Base-by-base conservation (phyloP, 371 early-diverging fungal genomes). In the Mucor plumbeus region DNA sequence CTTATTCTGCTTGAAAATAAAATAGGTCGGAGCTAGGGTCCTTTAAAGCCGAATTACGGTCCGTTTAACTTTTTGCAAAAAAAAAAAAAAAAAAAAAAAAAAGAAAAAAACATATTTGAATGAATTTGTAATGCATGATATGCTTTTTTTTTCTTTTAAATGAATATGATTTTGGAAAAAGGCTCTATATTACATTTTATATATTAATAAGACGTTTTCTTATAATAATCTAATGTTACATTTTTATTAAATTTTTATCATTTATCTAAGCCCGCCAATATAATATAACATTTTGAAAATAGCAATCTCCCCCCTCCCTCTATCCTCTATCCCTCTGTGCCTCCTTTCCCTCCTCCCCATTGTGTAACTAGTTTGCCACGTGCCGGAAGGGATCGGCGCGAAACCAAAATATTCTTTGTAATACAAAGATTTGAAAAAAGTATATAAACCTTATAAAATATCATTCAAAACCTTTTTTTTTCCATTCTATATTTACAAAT, bases 331-430 rank as follows among this genome's bases (percentile, higher is more conserved):
- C 44, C 7, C n/a, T 38, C 38, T 38, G 26, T 26, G 26, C 26
- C 38, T 38, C 7, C 38, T 38, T 9, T 38, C 38, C 50, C 44
- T 50, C 13, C 4, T 26, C 50, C 19, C 8, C 63, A 53, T 14
- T 40, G 17, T 56, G 48, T 48, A 34, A 58, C 39, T 9, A 13
- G 3, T 33, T 59, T 13, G 70, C 70, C 70, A 69, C 70, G 70
- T 65, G 70, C 60, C 62, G 66, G 65, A 61, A 61, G 50, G 55
- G 63, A 63, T 67, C 67, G 67, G 67, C 67, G 44, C 53, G 35
- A 36, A 59, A 59, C 65, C 58, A 33, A 44, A 48, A 43, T 26
- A 50, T 9, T 21, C 50, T 50, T 65, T 34, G 55, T 17, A 31
- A 43, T 55, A 34, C 55, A 55, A 31, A 34, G 8, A 19, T 17